phyloP scores from a whole-genome alignment of 1,284 basidiomycete genomes.

The Sanghuangporus weigelae region DNA sequence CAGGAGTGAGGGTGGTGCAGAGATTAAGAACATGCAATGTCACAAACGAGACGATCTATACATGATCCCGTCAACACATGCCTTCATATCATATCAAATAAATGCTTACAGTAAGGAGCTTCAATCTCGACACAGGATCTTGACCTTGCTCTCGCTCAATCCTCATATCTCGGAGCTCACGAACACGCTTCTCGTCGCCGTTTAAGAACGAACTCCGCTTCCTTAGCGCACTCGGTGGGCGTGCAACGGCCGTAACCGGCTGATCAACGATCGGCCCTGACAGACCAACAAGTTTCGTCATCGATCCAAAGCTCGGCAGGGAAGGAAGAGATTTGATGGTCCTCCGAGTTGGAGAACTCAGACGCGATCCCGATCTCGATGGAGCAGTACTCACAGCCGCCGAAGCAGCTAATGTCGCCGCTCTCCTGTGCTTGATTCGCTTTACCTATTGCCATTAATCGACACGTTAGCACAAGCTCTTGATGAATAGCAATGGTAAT shows the following conservation, averaged over 20 bases:
- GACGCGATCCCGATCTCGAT: conserved; percentile 8
- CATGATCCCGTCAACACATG: neutral
- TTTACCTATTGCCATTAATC: conserved; percentile 12
- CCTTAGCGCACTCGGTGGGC: conserved; percentile 12
- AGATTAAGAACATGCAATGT: conserved; percentile 90
- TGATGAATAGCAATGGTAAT: neutral
- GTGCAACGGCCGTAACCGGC: neutral
- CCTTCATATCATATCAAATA: neutral
- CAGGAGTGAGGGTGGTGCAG: conserved; percentile 84
- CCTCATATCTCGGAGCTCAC: conserved; percentile 27
- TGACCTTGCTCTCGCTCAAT: conserved; percentile 41
- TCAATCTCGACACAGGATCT: conserved; percentile 85
- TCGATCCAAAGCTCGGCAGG: neutral
- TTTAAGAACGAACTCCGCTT: neutral
- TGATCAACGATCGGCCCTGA: neutral
- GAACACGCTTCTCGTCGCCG: neutral
- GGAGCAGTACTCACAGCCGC: neutral
- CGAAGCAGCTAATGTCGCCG: neutral
- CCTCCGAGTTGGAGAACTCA: conserved; percentile 12
- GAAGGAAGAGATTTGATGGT: conserved; percentile 3
- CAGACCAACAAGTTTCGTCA: conserved; percentile 1
- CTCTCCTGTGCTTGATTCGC: conserved; percentile 16
- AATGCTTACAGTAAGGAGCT: conserved; percentile 73
- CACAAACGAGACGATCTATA: conserved; percentile 81
- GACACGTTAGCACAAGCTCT: neutral